Base-by-base conservation (phyloP, 306 rosid species). In the Malus orientalis region DNA sequence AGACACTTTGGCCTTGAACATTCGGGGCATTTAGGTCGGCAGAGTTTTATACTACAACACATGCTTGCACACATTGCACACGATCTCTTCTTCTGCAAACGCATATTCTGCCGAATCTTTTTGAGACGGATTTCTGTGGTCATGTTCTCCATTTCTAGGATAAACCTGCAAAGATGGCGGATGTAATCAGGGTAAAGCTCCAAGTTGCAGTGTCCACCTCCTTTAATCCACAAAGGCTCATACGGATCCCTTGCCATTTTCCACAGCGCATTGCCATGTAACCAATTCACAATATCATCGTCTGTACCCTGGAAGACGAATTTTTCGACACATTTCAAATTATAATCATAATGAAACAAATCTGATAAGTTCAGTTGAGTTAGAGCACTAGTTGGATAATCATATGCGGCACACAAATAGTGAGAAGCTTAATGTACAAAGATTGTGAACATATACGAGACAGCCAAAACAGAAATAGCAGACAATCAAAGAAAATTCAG, bases 111-210 rank as follows among this genome's bases (percentile, higher is more conserved):
- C 22, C 93, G 73, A 71, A 96, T 91, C 87, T 83, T 92, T 55
- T 87, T 86, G 0, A 96, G 92, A 60, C 84, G 94, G 57, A 76
- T 87, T 78, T 79, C 87, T 0, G 99, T 96, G 42, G 98, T 92
- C 73, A 87, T 81, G 73, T 75, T 91, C 84, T 96, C 99, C 97
- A 96, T 91, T 82, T 92, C 98, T 69, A 78, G 93, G 78, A 96
- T 76, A 27, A 87, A 96, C 80, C 86, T 88, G 89, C 90, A 86
- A 47, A 96, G 89, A 82, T 92, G 98, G 84, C 86, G 86, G 66
- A 96, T 92, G 89, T 92, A 96, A 76, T 96, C 98, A 1, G 99
- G 99, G 87, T 92, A 96, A 49, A 96, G 93, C 92, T 96, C 98
- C 86, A 92, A 81, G 90, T 96, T 96, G 88, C 98, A 90, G 86